Evolutionary conservation across 371 early-diverging fungal genomes (phyloP).

Genomic region (Sporodiniella umbellata): DNA sequence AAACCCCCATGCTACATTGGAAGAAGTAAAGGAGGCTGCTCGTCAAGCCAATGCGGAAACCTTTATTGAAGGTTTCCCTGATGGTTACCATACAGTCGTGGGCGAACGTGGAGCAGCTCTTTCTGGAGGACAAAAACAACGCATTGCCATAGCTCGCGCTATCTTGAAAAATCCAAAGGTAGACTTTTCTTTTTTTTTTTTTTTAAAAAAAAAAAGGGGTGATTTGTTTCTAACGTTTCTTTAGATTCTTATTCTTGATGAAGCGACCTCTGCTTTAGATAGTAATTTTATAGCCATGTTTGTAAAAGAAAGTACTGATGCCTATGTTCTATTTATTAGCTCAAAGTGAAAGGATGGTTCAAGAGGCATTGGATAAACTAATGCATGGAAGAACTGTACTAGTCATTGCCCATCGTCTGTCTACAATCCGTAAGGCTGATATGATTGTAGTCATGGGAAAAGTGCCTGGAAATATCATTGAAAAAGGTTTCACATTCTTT

Average conservation of each 20-base stretch:
- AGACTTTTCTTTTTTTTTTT: too few species aligned
- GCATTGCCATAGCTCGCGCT: constrained; percentile 74
- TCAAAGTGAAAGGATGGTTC: constrained; percentile 68
- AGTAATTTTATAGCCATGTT: constrained; percentile 19
- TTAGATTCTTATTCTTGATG: constrained; percentile 70
- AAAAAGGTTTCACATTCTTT: too few species aligned
- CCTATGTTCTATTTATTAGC: constrained; percentile 25
- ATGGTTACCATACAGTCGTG: constrained; percentile 72
- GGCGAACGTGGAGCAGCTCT: constrained; percentile 54
- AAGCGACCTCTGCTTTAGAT: constrained; percentile 72
- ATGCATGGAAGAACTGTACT: constrained; percentile 72
- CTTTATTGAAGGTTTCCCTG: constrained; percentile 68
- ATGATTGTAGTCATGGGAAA: constrained; percentile 65
- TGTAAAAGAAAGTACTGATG: neutral
- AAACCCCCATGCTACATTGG: constrained; percentile 50
- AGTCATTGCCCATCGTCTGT: constrained; percentile 76
- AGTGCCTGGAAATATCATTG: constrained; percentile 59
- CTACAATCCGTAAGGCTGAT: constrained; percentile 70
- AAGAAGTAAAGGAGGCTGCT: constrained; percentile 64
- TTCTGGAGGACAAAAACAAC: constrained; percentile 90
- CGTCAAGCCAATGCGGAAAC: constrained; percentile 64
- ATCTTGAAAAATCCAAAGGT: constrained; percentile 65
- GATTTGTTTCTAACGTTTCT: neutral
- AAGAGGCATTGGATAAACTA: constrained; percentile 63
- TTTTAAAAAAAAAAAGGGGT: neutral